Evolutionary conservation across 495 filamentous ascomycete genomes (phyloP).

Genomic region (Trichoderma orchidacearum): DNA sequence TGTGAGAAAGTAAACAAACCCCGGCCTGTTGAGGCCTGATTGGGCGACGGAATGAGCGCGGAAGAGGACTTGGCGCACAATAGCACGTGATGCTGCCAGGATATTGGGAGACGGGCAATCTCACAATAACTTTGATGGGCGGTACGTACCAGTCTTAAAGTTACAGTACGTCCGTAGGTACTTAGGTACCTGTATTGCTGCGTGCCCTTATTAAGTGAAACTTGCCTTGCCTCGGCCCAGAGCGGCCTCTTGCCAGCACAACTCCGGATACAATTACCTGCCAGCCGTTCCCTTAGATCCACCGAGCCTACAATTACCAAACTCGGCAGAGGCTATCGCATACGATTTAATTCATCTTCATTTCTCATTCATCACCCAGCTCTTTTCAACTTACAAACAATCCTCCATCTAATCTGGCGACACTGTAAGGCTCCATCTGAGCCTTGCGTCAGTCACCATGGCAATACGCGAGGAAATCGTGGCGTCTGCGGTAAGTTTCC

Average conservation of each 20-base stretch:
- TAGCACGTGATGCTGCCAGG: not conserved
- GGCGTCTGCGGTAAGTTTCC: conserved; percentile 54
- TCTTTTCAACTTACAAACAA: not conserved
- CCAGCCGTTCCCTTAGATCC: too few species aligned
- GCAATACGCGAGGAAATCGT: conserved; percentile 76
- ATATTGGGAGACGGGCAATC: too few species aligned
- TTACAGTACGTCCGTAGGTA: too few species aligned
- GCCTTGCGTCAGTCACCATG: conserved; percentile 33
- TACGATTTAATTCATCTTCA: not conserved
- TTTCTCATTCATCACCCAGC: not conserved
- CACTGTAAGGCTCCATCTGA: not conserved
- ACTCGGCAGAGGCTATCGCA: not conserved
- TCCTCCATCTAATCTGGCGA: not conserved
- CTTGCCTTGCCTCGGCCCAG: too few species aligned
- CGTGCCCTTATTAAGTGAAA: too few species aligned
- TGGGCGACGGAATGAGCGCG: not conserved
- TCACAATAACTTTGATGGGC: too few species aligned
- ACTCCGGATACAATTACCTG: too few species aligned
- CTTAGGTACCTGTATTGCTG: too few species aligned
- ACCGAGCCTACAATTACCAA: not conserved
- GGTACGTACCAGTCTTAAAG: too few species aligned
- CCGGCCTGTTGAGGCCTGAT: not conserved
- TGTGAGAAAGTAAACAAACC: conserved; percentile 6
- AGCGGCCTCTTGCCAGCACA: too few species aligned
- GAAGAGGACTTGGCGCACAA: not conserved